Base-by-base conservation (phyloP, 805 yeast genomes). In the Saccharomycodes ludwigii region DNA sequence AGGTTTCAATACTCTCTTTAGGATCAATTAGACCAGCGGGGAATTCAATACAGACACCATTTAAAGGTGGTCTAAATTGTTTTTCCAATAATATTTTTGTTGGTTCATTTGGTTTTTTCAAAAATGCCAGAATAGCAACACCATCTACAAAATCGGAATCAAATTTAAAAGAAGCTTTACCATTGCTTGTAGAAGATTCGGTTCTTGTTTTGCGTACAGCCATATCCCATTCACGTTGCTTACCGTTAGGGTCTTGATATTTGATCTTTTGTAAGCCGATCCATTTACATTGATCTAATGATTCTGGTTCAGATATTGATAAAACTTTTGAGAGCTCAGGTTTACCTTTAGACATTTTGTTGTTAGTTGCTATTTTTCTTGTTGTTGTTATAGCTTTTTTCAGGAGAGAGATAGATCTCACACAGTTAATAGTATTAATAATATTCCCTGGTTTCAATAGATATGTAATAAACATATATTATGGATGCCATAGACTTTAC, bases 11-110 rank as follows among this genome's bases (percentile, higher is more conserved):
- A 1, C 76, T 52, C 52, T 91, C 97, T 32, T 71, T 67, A 2
- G 86, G 83, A 52, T 88, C 98, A 25, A 91, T 69, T 40, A 88
- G 62, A 0, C 98, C 98, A 1, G 98, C 98, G 1, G 98, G 98
- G 51, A 86, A 68, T 55, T 88, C 98, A 39, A 88, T 74, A 47
- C 93, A 78, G 6, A 88, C 83, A 13, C 84, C 88, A 32, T 68
- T 77, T 3, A 79, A 80, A 1, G 98, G 97, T 1, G 97, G 95
- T 35, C 98, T 68, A 59, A 79, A 88, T 53, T 88, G 98, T 50
- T 82, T 83, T 49, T 83, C 88, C 12, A 91, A 59, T 6, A 85
- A 66, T 41, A 59, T 63, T 21, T 61, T 56, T 38, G 70, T 73
- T 3, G 73, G 67, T 14, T 66, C 67, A 12, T 57, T 53, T 5